phyloP scores from a whole-genome alignment of 2,329 filamentous ascomycete species.

The Cladosporium halotolerans region DNA sequence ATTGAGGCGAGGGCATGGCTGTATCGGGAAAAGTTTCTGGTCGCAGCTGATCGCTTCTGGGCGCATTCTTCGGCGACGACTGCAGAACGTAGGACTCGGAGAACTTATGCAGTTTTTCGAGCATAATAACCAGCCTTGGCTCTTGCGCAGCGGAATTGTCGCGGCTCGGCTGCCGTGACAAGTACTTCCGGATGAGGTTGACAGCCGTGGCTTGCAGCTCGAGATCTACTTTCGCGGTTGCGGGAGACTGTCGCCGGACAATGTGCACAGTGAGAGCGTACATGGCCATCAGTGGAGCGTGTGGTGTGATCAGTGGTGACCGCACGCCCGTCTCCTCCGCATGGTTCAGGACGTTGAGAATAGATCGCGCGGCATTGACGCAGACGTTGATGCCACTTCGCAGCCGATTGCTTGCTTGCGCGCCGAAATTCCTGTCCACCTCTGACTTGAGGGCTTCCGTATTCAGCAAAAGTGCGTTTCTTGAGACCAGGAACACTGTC shows the following conservation, averaged over 20 bases:
- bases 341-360: slow-evolving; percentile 1
- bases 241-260: slow-evolving; percentile 1
- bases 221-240: neutral
- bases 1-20: slow-evolving; percentile 2
- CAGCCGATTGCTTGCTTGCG: neutral
- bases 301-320: neutral
- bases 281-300: slow-evolving; percentile 4
- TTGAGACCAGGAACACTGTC: neutral
- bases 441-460: neutral
- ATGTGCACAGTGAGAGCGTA: slow-evolving; percentile 2
- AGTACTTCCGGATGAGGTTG: neutral
- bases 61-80: neutral
- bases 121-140: neutral
- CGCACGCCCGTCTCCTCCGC: neutral
- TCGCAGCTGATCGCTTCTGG: neutral
- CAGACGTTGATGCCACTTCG: slow-evolving; percentile 3
- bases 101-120: neutral
- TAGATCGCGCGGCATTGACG: neutral
- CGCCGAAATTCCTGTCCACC: neutral
- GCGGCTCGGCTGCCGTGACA: neutral
- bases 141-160: neutral
- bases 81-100: neutral
- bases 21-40: neutral
- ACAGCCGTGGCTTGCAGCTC: slow-evolving; percentile 5
- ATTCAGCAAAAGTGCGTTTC: slow-evolving; percentile 1